These are phyloP conservation scores for Madurella mycetomatis DNA, from an alignment of 2,329 filamentous ascomycete species.

Conservation along the genomic window DNA sequence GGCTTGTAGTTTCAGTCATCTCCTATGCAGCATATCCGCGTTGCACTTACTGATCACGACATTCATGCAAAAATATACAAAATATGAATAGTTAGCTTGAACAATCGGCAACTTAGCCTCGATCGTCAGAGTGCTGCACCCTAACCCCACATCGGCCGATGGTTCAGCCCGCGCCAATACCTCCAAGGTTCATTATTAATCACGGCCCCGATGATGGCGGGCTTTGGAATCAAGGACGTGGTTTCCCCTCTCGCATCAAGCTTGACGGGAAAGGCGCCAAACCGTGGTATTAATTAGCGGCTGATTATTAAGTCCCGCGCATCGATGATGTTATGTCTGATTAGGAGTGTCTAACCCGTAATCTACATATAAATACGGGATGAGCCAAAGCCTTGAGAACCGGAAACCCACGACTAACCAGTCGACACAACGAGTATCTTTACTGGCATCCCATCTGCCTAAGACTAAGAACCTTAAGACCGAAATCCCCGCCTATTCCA, in stretches of 20 bases:
- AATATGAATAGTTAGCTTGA: no score
- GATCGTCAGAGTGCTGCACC: no score
- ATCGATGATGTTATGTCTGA: slow-evolving; percentile 5
- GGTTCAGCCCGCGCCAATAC: no score
- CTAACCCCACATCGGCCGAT: no score
- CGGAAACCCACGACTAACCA: not conserved
- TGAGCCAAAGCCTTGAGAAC: not conserved
- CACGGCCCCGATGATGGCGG: not conserved
- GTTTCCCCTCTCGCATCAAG: slow-evolving; percentile 1
- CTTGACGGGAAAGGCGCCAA: not conserved
- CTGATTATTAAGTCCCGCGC: slow-evolving; percentile 16
- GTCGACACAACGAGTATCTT: slow-evolving; percentile 7
- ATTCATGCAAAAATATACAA: no score
- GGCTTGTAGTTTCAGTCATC: no score
- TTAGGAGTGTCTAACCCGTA: not conserved
- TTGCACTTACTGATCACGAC: no score
- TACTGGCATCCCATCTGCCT: slow-evolving; percentile 11
- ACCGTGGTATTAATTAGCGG: not conserved
- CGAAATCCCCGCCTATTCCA: not conserved
- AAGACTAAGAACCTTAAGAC: not conserved
- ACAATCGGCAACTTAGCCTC: no score
- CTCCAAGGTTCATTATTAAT: not conserved
- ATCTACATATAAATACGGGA: not conserved
- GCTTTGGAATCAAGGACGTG: not conserved
- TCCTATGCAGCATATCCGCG: no score